These are phyloP conservation scores for Skeletonema marinoi DNA, from an alignment of 108 stramenopile species.

Conservation along the genomic window DNA sequence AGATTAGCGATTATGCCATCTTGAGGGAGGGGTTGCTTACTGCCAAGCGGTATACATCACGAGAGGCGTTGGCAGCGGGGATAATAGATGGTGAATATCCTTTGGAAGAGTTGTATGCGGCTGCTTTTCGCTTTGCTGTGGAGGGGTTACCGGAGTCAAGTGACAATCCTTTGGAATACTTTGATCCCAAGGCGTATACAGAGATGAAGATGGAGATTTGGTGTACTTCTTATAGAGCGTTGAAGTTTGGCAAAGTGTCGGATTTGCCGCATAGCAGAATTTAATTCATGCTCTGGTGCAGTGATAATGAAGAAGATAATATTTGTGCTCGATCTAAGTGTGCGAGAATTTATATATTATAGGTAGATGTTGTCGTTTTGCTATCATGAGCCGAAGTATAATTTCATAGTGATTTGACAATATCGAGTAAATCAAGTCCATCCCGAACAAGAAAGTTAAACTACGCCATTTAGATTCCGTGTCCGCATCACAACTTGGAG, in stretches of 20 bases:
- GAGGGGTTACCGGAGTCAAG: slow-evolving; percentile 43
- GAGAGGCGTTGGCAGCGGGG: slow-evolving; percentile 38
- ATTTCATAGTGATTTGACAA: too few species aligned
- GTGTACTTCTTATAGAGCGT: slow-evolving; percentile 54
- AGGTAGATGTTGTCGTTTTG: too few species aligned
- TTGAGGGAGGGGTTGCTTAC: slow-evolving; percentile 51
- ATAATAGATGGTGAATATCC: slow-evolving; percentile 48
- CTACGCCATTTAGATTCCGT: too few species aligned
- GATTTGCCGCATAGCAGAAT: slow-evolving; percentile 51
- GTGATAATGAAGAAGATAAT: not conserved
- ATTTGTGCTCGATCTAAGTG: too few species aligned
- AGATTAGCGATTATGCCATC: slow-evolving; percentile 37
- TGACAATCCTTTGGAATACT: slow-evolving; percentile 33
- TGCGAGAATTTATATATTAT: too few species aligned
- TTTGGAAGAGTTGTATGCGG: slow-evolving; percentile 24
- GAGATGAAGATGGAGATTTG: slow-evolving; percentile 63
- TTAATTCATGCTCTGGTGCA: slow-evolving; percentile 10
- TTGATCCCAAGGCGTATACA: slow-evolving; percentile 47
- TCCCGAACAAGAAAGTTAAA: too few species aligned
- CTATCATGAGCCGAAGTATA: too few species aligned
- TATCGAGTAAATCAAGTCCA: too few species aligned
- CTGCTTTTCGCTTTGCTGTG: slow-evolving; percentile 39
- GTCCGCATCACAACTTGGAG: too few species aligned
- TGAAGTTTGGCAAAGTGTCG: slow-evolving; percentile 44
- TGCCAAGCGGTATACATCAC: slow-evolving; percentile 45